A percentile compares a stretch with the other conserved stretches of the same genome.
These are phyloP conservation scores for Ogataea populi-albae DNA, from an alignment of 805 yeast species.

Conservation along the genomic window DNA sequence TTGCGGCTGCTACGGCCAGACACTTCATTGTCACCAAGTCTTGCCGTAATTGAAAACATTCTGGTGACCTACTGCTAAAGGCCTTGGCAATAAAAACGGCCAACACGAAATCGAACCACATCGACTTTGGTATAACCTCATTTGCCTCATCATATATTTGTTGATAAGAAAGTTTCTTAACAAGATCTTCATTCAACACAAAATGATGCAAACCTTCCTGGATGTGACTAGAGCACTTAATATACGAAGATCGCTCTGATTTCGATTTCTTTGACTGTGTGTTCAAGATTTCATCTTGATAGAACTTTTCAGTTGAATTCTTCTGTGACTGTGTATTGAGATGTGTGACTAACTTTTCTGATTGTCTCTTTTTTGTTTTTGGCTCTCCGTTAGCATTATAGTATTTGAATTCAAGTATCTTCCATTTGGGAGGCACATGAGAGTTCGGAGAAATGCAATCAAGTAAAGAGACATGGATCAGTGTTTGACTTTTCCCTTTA, in stretches of 20 bases:
- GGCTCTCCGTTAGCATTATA: slow-evolving; percentile 33
- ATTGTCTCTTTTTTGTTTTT: neutral
- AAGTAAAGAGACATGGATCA: slow-evolving; percentile 25
- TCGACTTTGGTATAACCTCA: slow-evolving; percentile 56
- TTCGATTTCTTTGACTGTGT: slow-evolving; percentile 22
- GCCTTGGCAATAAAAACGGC: slow-evolving; percentile 69
- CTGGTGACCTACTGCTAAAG: slow-evolving; percentile 53
- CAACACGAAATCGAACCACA: slow-evolving; percentile 60
- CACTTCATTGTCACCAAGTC: slow-evolving; percentile 63
- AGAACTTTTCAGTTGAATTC: slow-evolving; percentile 12
- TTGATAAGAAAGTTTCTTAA: slow-evolving; percentile 51
- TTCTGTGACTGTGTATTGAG: slow-evolving; percentile 5
- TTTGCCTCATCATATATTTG: slow-evolving; percentile 64
- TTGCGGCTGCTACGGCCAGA: slow-evolving; percentile 61
- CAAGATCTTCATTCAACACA: slow-evolving; percentile 50
- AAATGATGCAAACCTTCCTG: slow-evolving; percentile 53
- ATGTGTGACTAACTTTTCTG: slow-evolving; percentile 1
- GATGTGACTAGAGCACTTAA: slow-evolving; percentile 10
- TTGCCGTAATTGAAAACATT: slow-evolving; percentile 53
- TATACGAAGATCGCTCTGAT: slow-evolving; percentile 14
- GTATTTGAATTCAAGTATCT: slow-evolving; percentile 50
- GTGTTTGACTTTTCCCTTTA: slow-evolving; percentile 11
- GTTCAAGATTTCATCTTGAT: slow-evolving; percentile 19
- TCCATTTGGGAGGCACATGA: slow-evolving; percentile 55
- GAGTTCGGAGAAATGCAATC: slow-evolving; percentile 31